A percentile compares a stretch with the other conserved stretches of the same genome.
These are phyloP conservation scores for Neocatenulostroma microsporum DNA, from an alignment of 2,329 filamentous ascomycete genomes.

Conservation along the genomic window DNA sequence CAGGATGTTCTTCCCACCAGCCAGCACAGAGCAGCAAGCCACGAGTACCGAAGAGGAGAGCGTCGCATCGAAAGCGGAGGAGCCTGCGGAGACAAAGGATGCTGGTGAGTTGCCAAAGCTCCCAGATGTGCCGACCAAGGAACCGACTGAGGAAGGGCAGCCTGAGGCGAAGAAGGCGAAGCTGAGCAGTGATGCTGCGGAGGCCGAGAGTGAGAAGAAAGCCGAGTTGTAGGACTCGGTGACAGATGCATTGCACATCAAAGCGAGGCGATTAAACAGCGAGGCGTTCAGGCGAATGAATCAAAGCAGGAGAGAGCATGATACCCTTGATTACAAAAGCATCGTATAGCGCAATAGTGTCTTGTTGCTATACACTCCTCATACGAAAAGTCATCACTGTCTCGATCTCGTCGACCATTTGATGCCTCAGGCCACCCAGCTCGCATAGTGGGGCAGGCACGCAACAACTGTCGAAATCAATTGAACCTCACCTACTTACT, in stretches of 20 bases:
- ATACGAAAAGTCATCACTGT: too few species aligned
- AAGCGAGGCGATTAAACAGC: background rate
- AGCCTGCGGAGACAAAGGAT: constrained; percentile 22
- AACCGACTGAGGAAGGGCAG: constrained; percentile 38
- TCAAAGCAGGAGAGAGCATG: too few species aligned
- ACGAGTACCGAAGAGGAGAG: constrained; percentile 3
- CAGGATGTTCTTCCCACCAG: constrained; percentile 43
- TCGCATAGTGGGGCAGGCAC: too few species aligned
- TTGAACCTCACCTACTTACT: too few species aligned
- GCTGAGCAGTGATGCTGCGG: constrained; percentile 10
- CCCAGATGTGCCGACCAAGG: constrained; percentile 42
- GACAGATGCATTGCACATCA: background rate
- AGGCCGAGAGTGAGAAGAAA: background rate
- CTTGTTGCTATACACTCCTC: too few species aligned
- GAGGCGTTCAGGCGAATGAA: too few species aligned
- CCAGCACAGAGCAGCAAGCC: constrained; percentile 16
- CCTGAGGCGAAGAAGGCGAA: constrained; percentile 44
- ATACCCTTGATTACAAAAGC: too few species aligned
- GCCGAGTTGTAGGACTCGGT: background rate
- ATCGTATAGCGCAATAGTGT: too few species aligned
- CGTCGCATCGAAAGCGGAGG: constrained; percentile 20
- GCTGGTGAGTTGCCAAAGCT: constrained; percentile 39
- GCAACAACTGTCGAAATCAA: too few species aligned
- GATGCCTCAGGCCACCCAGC: too few species aligned
- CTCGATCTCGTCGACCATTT: too few species aligned